Base-by-base conservation (phyloP, 352 stramenopile genomes). In the Globisporangium splendens region DNA sequence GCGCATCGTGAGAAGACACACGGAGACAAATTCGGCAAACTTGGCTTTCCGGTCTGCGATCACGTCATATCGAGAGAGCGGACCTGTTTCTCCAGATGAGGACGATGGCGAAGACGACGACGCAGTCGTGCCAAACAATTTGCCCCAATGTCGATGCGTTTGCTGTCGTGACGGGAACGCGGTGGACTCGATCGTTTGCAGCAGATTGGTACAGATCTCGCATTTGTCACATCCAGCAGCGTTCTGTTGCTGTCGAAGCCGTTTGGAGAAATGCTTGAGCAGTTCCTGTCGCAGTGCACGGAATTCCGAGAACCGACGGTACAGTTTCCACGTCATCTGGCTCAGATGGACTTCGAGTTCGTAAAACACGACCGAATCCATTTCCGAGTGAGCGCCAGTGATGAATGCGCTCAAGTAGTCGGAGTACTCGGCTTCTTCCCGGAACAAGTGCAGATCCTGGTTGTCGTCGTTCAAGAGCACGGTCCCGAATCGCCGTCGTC, bases 371-470 rank as follows among this genome's bases (percentile, higher is more conserved):
- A 89, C 72, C 12, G 70, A 65, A 47, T 90, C 73, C 24, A 73
- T 62, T 46, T 88, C 68, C 13, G 69, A 52, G 56, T 89, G 82
- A 5, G 73, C 54, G 4, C 75, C 68, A 0, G 73, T 86, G 43
- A 88, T 41, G 8, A 61, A 44, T 31, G 75, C 73, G 8, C 64
- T 68, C 49, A 92, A 58, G 67, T 92, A 90, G 55, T 92, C 83
- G 35, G 83, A 92, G 64, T 92, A 92, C 63, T 92, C 83, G 21
- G 83, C 80, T 54, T 91, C 77, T 41, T 90, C 79, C 1, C 77
- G 79, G 53, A 90, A 86, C 11, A 89, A 56, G 15, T 69, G 67
- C 2, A 89, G 66, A 13, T 84, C 67, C 3, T 77, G 62, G 21
- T 68, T 65, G 21, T 60, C 57, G 13, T 78, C 69, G 18, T 70